phyloP scores from a whole-genome alignment of 495 filamentous ascomycete genomes.

The Cercophora samala region DNA sequence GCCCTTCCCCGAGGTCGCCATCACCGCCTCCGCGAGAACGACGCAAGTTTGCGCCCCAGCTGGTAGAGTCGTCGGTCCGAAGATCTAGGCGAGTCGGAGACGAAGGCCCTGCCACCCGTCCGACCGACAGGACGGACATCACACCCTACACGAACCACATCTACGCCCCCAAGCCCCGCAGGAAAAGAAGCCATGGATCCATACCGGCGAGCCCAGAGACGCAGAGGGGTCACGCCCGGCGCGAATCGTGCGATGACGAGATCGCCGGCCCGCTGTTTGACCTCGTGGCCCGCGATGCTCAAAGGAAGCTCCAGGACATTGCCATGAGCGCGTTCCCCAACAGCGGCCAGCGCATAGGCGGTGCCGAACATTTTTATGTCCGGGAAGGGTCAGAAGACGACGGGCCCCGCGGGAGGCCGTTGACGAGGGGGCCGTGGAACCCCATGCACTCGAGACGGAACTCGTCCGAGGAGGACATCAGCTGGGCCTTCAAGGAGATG shows the following conservation, averaged over 20 bases:
- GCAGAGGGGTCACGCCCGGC: slow-evolving; percentile 34
- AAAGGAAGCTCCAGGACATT: slow-evolving; percentile 58
- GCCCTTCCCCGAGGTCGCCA: slow-evolving; percentile 46
- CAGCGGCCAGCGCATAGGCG: slow-evolving; percentile 43
- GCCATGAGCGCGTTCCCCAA: slow-evolving; percentile 51
- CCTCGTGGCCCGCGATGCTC: slow-evolving; percentile 70
- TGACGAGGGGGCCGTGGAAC: slow-evolving; percentile 37
- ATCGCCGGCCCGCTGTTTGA: slow-evolving; percentile 72
- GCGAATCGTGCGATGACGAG: slow-evolving; percentile 65
- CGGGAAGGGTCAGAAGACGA: slow-evolving; percentile 51
- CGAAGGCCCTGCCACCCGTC: slow-evolving; percentile 47
- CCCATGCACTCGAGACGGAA: slow-evolving; percentile 39
- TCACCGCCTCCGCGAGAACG: slow-evolving; percentile 33
- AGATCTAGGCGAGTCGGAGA: slow-evolving; percentile 54
- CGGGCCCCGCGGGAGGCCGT: slow-evolving; percentile 29
- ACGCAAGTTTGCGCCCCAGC: slow-evolving; percentile 59
- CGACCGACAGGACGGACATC: slow-evolving; percentile 56
- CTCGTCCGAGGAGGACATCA: slow-evolving; percentile 44
- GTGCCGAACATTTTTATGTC: slow-evolving; percentile 54
- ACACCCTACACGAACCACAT: slow-evolving; percentile 58
- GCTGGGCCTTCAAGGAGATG: slow-evolving; percentile 53
- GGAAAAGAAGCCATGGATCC: slow-evolving; percentile 31
- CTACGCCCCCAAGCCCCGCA: slow-evolving; percentile 45
- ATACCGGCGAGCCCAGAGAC: slow-evolving; percentile 20
- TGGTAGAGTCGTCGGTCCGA: slow-evolving; percentile 62